These are phyloP conservation scores for Pseudonectria buxi DNA, from an alignment of 2,329 filamentous ascomycete genomes.

Conservation along the genomic window DNA sequence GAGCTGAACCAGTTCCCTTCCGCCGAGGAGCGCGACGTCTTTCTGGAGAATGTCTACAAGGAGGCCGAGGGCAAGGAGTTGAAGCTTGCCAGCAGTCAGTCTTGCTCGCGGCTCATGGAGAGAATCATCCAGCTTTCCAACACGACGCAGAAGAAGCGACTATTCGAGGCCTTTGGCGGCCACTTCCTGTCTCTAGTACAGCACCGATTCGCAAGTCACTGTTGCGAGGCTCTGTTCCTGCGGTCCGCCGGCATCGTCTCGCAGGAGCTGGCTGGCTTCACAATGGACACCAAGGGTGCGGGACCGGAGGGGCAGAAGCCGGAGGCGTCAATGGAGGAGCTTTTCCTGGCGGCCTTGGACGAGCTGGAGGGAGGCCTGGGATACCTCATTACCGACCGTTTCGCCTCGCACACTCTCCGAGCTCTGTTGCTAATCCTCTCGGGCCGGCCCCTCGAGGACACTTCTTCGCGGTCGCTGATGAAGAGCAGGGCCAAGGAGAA, in stretches of 20 bases:
- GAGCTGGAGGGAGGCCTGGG: conserved; percentile 83
- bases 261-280: conserved; percentile 55
- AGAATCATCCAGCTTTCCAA: conserved; percentile 77
- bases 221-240: conserved; percentile 88
- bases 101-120: conserved; percentile 89
- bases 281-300: conserved; percentile 37
- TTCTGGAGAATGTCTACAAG: conserved; percentile 74
- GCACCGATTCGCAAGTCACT: conserved; percentile 95
- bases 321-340: conserved; percentile 66
- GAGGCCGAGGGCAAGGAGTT: conserved; percentile 90
- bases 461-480: conserved; percentile 63
- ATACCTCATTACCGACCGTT: conserved; percentile 77
- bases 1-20: conserved; percentile 82
- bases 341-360: conserved; percentile 76
- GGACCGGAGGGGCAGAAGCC: conserved; percentile 39
- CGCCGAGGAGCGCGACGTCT: conserved; percentile 62
- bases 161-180: conserved; percentile 79
- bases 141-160: conserved; percentile 70
- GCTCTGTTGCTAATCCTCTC: conserved; percentile 81
- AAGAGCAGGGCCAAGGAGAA: conserved; percentile 92
- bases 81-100: conserved; percentile 93
- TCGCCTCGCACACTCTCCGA: conserved; percentile 84
- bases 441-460: conserved; percentile 68
- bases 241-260: conserved; percentile 74
- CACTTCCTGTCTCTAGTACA: conserved; percentile 88